Evolutionary conservation across 805 yeast species (phyloP).

Genomic region (Kodamaea neixiangensis): DNA sequence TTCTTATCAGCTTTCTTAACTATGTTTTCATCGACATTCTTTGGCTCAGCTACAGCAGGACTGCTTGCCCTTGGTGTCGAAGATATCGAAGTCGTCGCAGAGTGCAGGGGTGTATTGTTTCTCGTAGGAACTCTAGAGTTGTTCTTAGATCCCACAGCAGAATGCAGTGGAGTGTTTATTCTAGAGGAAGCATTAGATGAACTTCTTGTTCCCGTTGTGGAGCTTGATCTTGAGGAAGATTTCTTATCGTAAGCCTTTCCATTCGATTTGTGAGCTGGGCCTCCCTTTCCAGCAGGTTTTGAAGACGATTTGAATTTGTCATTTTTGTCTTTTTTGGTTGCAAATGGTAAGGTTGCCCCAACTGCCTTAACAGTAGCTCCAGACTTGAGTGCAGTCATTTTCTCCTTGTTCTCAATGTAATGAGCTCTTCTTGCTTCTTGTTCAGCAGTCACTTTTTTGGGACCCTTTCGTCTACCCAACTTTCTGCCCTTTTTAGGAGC

Average conservation of each 20-base stretch:
- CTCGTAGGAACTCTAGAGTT: neutral
- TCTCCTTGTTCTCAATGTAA: constrained; percentile 34
- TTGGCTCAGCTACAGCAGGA: neutral
- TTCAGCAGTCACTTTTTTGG: constrained; percentile 27
- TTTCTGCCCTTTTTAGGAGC: constrained; percentile 21
- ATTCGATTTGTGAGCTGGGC: neutral
- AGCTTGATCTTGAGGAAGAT: neutral
- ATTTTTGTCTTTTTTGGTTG: constrained; percentile 5
- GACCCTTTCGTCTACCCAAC: constrained; percentile 31
- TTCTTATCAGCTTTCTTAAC: neutral
- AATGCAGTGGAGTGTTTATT: neutral
- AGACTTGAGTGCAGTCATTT: constrained; percentile 33
- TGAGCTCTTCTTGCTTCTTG: constrained; percentile 41
- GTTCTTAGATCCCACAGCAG: neutral
- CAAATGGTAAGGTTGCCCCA: constrained; percentile 27
- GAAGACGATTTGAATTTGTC: neutral
- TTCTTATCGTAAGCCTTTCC: neutral
- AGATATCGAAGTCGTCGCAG: neutral
- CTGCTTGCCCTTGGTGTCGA: constrained; percentile 5
- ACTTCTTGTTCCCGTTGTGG: neutral
- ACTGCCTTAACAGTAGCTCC: constrained; percentile 42
- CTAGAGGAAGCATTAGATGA: neutral
- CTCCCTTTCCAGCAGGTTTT: constrained; percentile 2
- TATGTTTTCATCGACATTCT: neutral
- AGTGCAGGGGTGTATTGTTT: neutral